These are phyloP conservation scores for Orbilia ellipsospora DNA, from an alignment of 2,329 filamentous ascomycete species.

Conservation along the genomic window DNA sequence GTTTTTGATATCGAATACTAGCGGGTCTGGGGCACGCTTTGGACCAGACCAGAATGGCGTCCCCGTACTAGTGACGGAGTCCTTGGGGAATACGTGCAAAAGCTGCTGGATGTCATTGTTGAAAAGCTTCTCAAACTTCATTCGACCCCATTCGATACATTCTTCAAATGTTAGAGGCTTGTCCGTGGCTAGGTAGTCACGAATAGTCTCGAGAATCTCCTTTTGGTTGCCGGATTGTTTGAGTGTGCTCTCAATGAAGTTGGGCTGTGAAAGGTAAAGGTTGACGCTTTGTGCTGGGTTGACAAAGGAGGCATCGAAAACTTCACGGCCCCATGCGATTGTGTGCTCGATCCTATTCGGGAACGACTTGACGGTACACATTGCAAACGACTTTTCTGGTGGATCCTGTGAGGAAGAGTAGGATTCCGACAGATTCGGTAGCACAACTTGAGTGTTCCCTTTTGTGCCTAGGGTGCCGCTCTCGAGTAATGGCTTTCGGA, in stretches of 20 bases:
- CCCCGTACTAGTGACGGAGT: slow-evolving; percentile 85
- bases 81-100: slow-evolving; percentile 96
- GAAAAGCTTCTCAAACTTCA: slow-evolving; percentile 95
- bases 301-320: slow-evolving; percentile 94
- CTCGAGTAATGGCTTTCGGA: slow-evolving; percentile 95
- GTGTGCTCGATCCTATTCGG: slow-evolving; percentile 99
- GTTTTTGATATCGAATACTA: slow-evolving; percentile 88
- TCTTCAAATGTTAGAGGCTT: slow-evolving; percentile 94
- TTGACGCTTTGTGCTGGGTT: slow-evolving; percentile 95
- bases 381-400: slow-evolving; percentile 97
- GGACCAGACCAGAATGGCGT: slow-evolving; percentile 98
- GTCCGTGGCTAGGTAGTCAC: slow-evolving; percentile 89
- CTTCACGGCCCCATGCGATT: slow-evolving; percentile 95
- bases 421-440: slow-evolving; percentile 91
- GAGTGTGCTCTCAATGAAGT: slow-evolving; percentile 85
- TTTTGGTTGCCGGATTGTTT: slow-evolving; percentile 97
- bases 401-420: slow-evolving; percentile 98
- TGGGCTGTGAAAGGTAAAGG: slow-evolving; percentile 87
- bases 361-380: slow-evolving; percentile 97
- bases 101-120: slow-evolving; percentile 96
- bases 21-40: slow-evolving; percentile 90
- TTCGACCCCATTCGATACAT: slow-evolving; percentile 93
- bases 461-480: slow-evolving; percentile 98
- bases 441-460: slow-evolving; percentile 95
- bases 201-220: slow-evolving; percentile 87